Percentiles rank a stretch among this genome's conserved stretches.
phyloP scores from a whole-genome alignment of 805 yeast species.

The Teunomyces lycoperdinae region DNA sequence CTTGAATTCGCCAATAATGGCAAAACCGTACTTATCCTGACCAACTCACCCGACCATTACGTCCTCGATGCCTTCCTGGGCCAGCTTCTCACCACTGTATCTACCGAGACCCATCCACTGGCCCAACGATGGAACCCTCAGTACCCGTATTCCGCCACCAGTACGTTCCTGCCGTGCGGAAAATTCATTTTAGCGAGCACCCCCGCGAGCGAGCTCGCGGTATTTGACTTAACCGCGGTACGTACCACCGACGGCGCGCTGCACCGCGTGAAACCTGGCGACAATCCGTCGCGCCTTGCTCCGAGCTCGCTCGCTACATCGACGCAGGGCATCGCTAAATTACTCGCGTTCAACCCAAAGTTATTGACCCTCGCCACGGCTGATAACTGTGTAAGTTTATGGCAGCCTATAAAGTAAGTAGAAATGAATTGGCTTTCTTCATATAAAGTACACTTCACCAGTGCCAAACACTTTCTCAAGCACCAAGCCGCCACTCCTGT shows the following conservation, averaged over 20 bases:
- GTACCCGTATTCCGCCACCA: conserved; percentile 32
- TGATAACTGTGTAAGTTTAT: conserved; percentile 41
- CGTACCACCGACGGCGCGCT: conserved; percentile 19
- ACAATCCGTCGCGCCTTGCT: conserved; percentile 17
- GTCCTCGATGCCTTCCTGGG: conserved; percentile 73
- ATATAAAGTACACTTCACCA: neutral
- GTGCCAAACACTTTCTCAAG: conserved; percentile 7
- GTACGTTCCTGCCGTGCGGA: conserved; percentile 42
- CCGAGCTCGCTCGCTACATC: conserved; percentile 23
- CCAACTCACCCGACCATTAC: conserved; percentile 52
- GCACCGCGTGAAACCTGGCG: conserved; percentile 13
- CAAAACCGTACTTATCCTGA: conserved; percentile 56
- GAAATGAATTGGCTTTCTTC: conserved; percentile 1
- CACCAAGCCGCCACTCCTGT: neutral
- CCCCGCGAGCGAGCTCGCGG: conserved; percentile 20
- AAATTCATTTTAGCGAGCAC: conserved; percentile 33
- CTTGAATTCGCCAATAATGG: conserved; percentile 81
- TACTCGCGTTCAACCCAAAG: conserved; percentile 60
- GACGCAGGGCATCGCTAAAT: conserved; percentile 41
- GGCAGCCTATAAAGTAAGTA: conserved; percentile 27
- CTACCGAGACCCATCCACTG: conserved; percentile 9
- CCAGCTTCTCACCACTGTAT: conserved; percentile 31
- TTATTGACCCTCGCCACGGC: conserved; percentile 62
- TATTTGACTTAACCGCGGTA: conserved; percentile 29
- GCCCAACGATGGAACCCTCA: conserved; percentile 11